A percentile compares a stretch with the other conserved stretches of the same genome.
These are phyloP conservation scores for Firmiana major DNA, from an alignment of 345 rosid species.

Conservation along the genomic window DNA sequence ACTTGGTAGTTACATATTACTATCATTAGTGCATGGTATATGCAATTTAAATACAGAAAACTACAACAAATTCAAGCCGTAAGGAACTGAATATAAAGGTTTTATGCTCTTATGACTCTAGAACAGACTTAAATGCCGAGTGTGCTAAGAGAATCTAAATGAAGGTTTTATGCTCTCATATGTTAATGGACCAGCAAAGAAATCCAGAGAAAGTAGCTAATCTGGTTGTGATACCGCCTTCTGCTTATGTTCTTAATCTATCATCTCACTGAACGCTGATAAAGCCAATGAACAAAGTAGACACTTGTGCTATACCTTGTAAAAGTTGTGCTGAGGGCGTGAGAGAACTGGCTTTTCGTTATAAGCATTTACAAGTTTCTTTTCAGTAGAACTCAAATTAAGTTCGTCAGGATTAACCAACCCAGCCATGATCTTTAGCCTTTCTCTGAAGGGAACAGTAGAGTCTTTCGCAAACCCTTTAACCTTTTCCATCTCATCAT, in stretches of 20 bases:
- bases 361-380: slow-evolving; percentile 72
- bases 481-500: slow-evolving; percentile 81
- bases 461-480: slow-evolving; percentile 84
- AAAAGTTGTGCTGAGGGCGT: slow-evolving; percentile 91
- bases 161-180: no score
- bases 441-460: slow-evolving; percentile 71
- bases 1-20: neutral
- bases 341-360: slow-evolving; percentile 93
- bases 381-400: slow-evolving; percentile 69
- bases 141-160: no score
- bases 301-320: slow-evolving; percentile 30
- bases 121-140: neutral
- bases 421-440: slow-evolving; percentile 87
- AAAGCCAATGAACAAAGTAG: neutral
- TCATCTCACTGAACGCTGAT: neutral
- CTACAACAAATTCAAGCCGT: neutral
- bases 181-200: no score
- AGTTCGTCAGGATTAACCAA: slow-evolving; percentile 82
- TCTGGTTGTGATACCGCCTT: no score
- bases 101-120: neutral
- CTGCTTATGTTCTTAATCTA: neutral
- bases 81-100: neutral
- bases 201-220: no score
- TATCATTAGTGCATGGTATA: neutral
- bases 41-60: neutral